Percentiles rank a stretch among this genome's conserved stretches.
Evolutionary conservation across 352 stramenopile species (phyloP).

Genomic region (Phytopythium mirpurense): DNA sequence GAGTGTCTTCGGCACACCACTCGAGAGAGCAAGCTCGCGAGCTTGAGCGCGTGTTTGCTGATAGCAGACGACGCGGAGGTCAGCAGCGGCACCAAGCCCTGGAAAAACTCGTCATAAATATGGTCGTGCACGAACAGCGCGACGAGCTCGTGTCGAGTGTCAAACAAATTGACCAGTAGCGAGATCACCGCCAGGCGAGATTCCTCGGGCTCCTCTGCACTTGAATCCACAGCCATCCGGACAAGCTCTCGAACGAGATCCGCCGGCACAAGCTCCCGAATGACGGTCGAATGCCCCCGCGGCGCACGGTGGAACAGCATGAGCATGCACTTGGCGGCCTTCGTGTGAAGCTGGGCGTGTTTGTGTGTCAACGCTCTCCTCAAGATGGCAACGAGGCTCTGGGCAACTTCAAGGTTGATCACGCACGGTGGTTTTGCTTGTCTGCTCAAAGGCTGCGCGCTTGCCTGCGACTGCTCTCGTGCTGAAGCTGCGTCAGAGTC

Average conservation of each 20-base stretch:
- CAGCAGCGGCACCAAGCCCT: slow-evolving; percentile 39
- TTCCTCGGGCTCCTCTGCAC: slow-evolving; percentile 56
- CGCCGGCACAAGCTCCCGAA: slow-evolving; percentile 35
- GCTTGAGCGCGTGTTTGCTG: slow-evolving; percentile 38
- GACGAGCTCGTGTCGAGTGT: slow-evolving; percentile 45
- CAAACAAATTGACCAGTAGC: slow-evolving; percentile 64
- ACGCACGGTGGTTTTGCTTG: neutral
- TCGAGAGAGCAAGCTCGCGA: slow-evolving; percentile 48
- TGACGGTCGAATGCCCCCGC: slow-evolving; percentile 19
- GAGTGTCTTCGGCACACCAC: slow-evolving; percentile 45
- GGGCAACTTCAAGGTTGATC: slow-evolving; percentile 28
- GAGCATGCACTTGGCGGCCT: slow-evolving; percentile 64
- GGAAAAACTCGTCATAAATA: slow-evolving; percentile 57
- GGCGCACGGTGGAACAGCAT: slow-evolving; percentile 49
- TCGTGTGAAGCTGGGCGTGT: slow-evolving; percentile 50
- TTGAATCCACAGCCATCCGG: slow-evolving; percentile 36
- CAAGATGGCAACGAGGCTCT: slow-evolving; percentile 40
- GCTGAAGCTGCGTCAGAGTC: neutral
- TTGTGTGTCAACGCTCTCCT: slow-evolving; percentile 48
- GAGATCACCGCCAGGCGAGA: slow-evolving; percentile 57
- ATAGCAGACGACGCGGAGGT: slow-evolving; percentile 35
- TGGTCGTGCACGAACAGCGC: slow-evolving; percentile 47
- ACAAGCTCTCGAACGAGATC: slow-evolving; percentile 57
- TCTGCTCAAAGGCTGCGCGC: neutral
- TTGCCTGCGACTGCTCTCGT: slow-evolving; percentile 8